Percentiles rank a stretch among this genome's conserved stretches.
Conservation (phyloP, 306 rosid species). For the Prunus mongolica region DNA sequence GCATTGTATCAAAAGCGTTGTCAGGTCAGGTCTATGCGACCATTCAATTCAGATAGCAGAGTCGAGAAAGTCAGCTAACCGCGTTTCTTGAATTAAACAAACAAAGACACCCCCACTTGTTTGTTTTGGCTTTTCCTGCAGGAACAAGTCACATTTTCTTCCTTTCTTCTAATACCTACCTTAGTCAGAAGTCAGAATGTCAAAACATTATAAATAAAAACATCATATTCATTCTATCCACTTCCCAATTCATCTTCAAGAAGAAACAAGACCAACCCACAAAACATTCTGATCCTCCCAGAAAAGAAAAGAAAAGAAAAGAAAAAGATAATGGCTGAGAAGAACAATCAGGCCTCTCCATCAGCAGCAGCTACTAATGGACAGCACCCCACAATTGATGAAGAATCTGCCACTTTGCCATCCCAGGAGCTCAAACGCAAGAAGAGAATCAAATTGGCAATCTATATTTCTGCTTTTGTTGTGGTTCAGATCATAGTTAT, state of each 20-base stretch:
- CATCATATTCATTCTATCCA: not conserved
- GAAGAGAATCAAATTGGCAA: constrained; percentile 22
- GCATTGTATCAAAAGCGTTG: not conserved
- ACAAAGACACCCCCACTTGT: not conserved
- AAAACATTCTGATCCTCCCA: not conserved
- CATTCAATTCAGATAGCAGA: not conserved
- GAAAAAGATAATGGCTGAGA: constrained; percentile 20
- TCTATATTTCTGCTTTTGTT: constrained; percentile 10
- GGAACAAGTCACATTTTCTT: not conserved
- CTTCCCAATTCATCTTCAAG: not conserved
- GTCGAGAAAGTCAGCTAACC: not conserved
- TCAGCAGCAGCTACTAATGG: no score
- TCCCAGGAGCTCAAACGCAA: constrained; percentile 22
- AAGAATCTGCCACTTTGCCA: not conserved
- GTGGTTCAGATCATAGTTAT: constrained; percentile 24
- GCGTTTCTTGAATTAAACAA: not conserved
- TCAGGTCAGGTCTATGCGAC: not conserved
- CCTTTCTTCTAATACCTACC: not conserved
- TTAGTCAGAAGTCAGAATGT: not conserved
- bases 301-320: not conserved
- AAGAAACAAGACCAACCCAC: not conserved
- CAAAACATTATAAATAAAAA: constrained; percentile 10
- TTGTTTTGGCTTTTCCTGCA: constrained; percentile 8
- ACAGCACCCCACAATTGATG: not conserved
- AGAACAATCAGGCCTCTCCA: not conserved